Evolutionary conservation across 331 rosid genomes (phyloP).

Genomic region (Pyracantha coccinea): DNA sequence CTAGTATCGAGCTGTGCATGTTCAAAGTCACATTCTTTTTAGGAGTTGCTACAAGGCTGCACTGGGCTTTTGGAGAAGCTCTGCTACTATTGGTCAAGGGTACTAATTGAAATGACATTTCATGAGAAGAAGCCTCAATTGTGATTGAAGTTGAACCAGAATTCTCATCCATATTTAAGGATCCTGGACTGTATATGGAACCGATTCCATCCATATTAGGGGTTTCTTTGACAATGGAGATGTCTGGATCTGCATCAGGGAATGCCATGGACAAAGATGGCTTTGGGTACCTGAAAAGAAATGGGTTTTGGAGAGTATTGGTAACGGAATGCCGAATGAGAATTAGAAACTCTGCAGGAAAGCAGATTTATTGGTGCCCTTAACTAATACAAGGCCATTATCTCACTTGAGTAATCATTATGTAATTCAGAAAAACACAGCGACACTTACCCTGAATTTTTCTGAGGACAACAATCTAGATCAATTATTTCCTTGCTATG

Average conservation of each 20-base stretch:
- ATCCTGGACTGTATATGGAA: conserved; percentile 38
- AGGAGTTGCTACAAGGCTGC: conserved; percentile 44
- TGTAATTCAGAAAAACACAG: neutral
- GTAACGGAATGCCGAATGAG: neutral
- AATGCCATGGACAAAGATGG: conserved; percentile 26
- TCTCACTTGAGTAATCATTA: neutral
- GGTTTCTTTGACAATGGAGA: conserved; percentile 49
- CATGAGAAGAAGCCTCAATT: conserved; percentile 44
- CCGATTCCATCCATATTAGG: conserved; percentile 26
- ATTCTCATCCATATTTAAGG: conserved; percentile 34
- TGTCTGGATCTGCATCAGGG: conserved; percentile 41
- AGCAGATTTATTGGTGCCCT: neutral
- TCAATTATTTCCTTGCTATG: conserved; percentile 29
- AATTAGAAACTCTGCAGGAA: neutral
- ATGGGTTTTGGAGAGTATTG: conserved; percentile 10
- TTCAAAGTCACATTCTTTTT: conserved; percentile 34
- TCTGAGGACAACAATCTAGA: conserved; percentile 33
- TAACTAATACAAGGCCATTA: neutral
- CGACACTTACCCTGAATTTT: conserved; percentile 43
- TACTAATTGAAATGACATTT: conserved; percentile 16
- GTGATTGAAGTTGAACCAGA: conserved; percentile 43
- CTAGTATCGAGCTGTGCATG: conserved; percentile 26
- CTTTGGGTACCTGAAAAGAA: conserved; percentile 40
- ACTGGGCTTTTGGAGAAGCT: conserved; percentile 30
- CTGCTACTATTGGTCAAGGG: conserved; percentile 20